Evolutionary conservation across 768 basidiomycete species (phyloP), one percentile per base, ranked within the genome.

Genomic region (Mycena polygramma): DNA sequence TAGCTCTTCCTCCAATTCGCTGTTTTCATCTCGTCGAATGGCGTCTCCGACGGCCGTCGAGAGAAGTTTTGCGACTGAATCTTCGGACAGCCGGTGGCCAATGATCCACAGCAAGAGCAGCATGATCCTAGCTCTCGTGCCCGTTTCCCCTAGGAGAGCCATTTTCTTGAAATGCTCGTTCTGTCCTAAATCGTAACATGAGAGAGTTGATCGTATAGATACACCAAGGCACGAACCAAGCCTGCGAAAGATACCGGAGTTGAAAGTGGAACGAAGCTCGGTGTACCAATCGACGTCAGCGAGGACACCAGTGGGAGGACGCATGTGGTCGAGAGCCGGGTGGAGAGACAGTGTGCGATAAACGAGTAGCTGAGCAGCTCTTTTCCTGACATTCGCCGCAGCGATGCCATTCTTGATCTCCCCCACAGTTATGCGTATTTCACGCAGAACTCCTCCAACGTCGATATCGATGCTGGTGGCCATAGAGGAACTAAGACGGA

Each of bases 91-190:
- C 0, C 75, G 71, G 58, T 76, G 75, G n/a, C 75, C 75, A 26
- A 76, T 71, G 43, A 76, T 71, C 75, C 75, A 76, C 6, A 74
- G 69, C 20, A 76, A 52, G 35, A 76, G 75, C 66, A 75, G 57
- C 72, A 76, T 76, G 22, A 76, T 76, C 45, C 75, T 57, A 17
- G 75, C 72, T 53, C 75, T 60, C 10, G 66, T 71, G 17, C 75
- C 74, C 13, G n/a, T n/a, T n/a, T n/a, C n/a, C n/a, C n/a, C n/a
- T n/a, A 76, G 67, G 2, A 68, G 45, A 17, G 75, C 57, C 39
- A 65, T 68, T 35, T 64, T 57, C 48, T 71, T 68, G 57, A 76
- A 76, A 58, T 75, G 74, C 48, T 75, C 66, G 57, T 76, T 76
- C 63, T 75, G 55, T 15, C 61, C 61, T 43, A 26, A 49, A 20